These are phyloP conservation scores for Backusella sp. DNA, from an alignment of 192 early-diverging fungal genomes.

Conservation along the genomic window DNA sequence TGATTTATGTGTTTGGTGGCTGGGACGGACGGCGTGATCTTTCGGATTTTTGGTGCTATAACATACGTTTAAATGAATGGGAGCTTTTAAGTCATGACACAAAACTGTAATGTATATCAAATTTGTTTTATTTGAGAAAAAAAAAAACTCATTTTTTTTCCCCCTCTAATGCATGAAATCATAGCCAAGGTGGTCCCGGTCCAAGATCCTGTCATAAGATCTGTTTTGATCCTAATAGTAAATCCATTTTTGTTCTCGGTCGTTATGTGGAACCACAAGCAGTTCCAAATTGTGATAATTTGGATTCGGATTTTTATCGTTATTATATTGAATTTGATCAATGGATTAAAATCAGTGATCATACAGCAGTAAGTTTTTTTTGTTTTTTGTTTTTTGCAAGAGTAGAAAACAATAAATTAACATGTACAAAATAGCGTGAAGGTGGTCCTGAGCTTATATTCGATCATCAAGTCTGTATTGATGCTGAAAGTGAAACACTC, in stretches of 20 bases:
- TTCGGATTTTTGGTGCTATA: slow-evolving; percentile 87
- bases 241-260: slow-evolving; percentile 83
- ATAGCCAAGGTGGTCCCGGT: slow-evolving; percentile 80
- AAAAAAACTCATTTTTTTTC: neutral
- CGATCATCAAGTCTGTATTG: slow-evolving; percentile 94
- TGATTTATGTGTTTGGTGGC: slow-evolving; percentile 90
- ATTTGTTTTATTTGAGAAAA: neutral
- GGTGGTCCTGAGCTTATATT: slow-evolving; percentile 88
- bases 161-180: neutral
- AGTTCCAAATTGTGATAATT: slow-evolving; percentile 54
- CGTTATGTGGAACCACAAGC: slow-evolving; percentile 77
- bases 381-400: neutral
- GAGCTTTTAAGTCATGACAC: slow-evolving; percentile 77
- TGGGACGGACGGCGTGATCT: slow-evolving; percentile 91
- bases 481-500: slow-evolving; percentile 61
- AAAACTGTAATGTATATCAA: slow-evolving; percentile 43
- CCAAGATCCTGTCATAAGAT: slow-evolving; percentile 93
- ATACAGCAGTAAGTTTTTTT: slow-evolving; percentile 64
- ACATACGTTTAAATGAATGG: slow-evolving; percentile 66
- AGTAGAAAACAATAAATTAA: neutral
- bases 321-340: slow-evolving; percentile 68
- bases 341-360: slow-evolving; percentile 74
- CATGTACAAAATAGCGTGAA: slow-evolving; percentile 51
- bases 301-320: slow-evolving; percentile 87
- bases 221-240: slow-evolving; percentile 75